These are phyloP conservation scores for Hypocrella siamensis DNA, from an alignment of 2,329 filamentous ascomycete genomes.

Conservation along the genomic window DNA sequence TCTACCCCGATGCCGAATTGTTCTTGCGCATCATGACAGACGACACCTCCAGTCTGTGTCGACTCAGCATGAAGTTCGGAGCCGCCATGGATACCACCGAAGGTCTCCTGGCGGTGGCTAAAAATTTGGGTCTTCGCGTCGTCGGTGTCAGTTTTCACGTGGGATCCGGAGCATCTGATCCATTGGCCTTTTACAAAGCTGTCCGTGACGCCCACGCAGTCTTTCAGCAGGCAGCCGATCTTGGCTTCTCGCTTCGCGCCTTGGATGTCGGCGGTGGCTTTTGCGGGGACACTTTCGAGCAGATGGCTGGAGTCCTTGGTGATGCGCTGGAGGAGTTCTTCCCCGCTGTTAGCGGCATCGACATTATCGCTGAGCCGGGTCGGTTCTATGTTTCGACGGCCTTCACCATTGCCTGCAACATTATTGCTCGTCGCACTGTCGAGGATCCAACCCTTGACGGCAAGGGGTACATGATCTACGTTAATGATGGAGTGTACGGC, in stretches of 20 bases:
- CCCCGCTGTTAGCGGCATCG: slow-evolving; percentile 52
- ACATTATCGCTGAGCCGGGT: slow-evolving; percentile 88
- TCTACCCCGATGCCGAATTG: slow-evolving; percentile 78
- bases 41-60: slow-evolving; percentile 86
- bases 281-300: slow-evolving; percentile 77
- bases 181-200: slow-evolving; percentile 78
- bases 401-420: slow-evolving; percentile 87
- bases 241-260: slow-evolving; percentile 71
- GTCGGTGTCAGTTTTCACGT: slow-evolving; percentile 97
- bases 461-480: slow-evolving; percentile 86
- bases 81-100: slow-evolving; percentile 72
- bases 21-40: slow-evolving; percentile 92
- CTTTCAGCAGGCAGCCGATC: slow-evolving; percentile 65
- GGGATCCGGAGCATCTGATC: slow-evolving; percentile 88
- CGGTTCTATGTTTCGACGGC: slow-evolving; percentile 90
- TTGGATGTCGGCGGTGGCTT: slow-evolving; percentile 94
- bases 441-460: slow-evolving; percentile 48
- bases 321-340: slow-evolving; percentile 78
- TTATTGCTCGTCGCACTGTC: slow-evolving; percentile 88
- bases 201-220: slow-evolving; percentile 78
- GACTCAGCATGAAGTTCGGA: slow-evolving; percentile 93
- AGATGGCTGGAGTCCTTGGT: slow-evolving; percentile 69
- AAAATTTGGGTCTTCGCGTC: slow-evolving; percentile 72
- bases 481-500: slow-evolving; percentile 95
- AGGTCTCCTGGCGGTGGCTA: slow-evolving; percentile 63